These are phyloP conservation scores for Heritiera littoralis DNA, from an alignment of 345 rosid species.

Conservation along the genomic window DNA sequence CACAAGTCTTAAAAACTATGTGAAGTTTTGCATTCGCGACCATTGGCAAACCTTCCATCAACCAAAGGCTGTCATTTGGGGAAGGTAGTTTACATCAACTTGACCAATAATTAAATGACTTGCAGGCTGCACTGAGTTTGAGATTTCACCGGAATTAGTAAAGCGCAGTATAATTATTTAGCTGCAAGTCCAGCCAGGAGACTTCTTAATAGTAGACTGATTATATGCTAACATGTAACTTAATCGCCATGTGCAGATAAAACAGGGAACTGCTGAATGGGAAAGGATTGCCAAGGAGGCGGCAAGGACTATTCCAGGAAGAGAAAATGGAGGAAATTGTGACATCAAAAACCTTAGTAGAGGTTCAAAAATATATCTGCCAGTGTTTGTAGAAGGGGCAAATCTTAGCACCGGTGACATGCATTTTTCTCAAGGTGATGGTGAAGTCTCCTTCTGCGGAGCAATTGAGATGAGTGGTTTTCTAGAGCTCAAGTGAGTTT, in stretches of 20 bases:
- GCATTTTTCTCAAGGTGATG: constrained; percentile 99
- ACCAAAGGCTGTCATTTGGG: constrained; percentile 78
- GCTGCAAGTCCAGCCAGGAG: not conserved
- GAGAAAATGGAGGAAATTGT: constrained; percentile 97
- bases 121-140: not conserved
- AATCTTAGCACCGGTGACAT: constrained; percentile 91
- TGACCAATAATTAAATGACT: not conserved
- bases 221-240: constrained; percentile 19
- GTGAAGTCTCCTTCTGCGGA: constrained; percentile 90
- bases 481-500: constrained; percentile 70
- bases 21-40: constrained; percentile 80
- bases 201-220: not conserved
- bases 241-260: constrained; percentile 44
- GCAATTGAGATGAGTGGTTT: constrained; percentile 95
- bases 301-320: constrained; percentile 86
- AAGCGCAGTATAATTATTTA: not conserved
- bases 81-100: constrained; percentile 36
- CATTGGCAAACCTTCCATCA: constrained; percentile 74
- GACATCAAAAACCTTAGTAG: constrained; percentile 87
- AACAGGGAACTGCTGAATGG: constrained; percentile 73
- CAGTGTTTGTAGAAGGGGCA: constrained; percentile 90
- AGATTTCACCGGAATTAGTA: not conserved
- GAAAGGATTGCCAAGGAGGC: constrained; percentile 72
- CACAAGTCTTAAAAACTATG: constrained; percentile 50
- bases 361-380: constrained; percentile 84